Base-by-base conservation (phyloP, 1,284 basidiomycete genomes). In the Melampsora larici-populina region DNA sequence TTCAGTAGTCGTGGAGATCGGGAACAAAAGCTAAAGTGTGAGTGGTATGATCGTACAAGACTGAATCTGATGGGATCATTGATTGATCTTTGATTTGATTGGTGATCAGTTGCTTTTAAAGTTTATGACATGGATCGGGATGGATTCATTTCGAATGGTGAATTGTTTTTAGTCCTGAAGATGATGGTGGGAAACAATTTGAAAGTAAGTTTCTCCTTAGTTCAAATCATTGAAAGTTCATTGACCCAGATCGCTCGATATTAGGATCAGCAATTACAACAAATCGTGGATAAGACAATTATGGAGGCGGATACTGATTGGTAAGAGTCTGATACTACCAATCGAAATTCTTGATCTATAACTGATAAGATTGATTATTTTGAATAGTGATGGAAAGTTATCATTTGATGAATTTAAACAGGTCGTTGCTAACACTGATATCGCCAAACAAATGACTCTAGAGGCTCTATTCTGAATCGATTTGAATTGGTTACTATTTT, bases 141-240 rank as follows among this genome's bases (percentile, higher is more conserved):
- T 83, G 94, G 94, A 1, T 96, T 86, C 85, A 99, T 99, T 83
- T 97, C 94, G n/a, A 99, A 99, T 83, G 97, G 96, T 78, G 96
- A 99, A 85, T 88, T 99, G 65, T 99, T 98, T 86, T 86, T 99
- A 70, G 96, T 99, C 55, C 87, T 99, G 80, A 99, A 99, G 87
- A 98, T 99, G 93, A 99, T 99, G 96, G 97, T 99, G 63, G 96
- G 96, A 48, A 98, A 93, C 85, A 99, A 99, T 85, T 86, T 98
- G 82, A 98, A 99, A 75, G 72, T 75, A 24, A 75, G 64, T 75
- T 18, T 18, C 6, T 60, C 6, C 40, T 11, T 17, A 31, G 31
- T n/a, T 31, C 40, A 13, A 33, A 1, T 55, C 40, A 40, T 43
- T n/a, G 15, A 1, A 24, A 67, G 15, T 1, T 36, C 17, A 51